phyloP scores from a whole-genome alignment of 192 early-diverging fungal genomes.

The Umbelopsis sp. region DNA sequence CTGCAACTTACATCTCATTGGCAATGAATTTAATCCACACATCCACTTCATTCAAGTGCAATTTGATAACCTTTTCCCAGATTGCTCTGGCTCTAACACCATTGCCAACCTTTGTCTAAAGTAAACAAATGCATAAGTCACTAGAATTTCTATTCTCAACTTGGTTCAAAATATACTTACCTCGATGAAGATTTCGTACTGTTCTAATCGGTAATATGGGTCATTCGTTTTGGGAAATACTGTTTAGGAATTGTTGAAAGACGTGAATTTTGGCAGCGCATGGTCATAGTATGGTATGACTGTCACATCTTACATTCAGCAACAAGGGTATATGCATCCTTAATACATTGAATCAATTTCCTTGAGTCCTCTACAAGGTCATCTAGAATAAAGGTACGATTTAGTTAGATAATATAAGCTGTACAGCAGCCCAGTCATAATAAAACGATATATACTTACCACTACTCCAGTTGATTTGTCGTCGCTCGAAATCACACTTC shows the following conservation, averaged over 20 bases:
- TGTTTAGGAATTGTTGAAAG: background rate
- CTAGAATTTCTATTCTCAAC: background rate
- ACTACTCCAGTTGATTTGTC: constrained; percentile 36
- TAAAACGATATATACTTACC: constrained; percentile 14
- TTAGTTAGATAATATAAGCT: background rate
- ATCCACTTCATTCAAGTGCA: constrained; percentile 33
- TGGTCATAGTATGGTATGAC: no score
- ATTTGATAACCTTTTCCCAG: constrained; percentile 39
- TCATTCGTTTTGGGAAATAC: constrained; percentile 33
- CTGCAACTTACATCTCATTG: constrained; percentile 31
- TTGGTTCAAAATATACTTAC: constrained; percentile 5
- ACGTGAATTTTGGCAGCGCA: no score
- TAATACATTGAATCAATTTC: constrained; percentile 26
- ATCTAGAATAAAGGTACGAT: background rate
- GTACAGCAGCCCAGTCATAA: background rate
- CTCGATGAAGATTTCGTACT: constrained; percentile 41
- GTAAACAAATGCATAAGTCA: background rate
- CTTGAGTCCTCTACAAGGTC: constrained; percentile 21
- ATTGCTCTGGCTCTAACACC: constrained; percentile 28
- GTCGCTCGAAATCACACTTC: constrained; percentile 41
- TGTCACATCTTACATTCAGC: constrained; percentile 21
- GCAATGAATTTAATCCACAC: constrained; percentile 40
- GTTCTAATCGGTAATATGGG: constrained; percentile 45
- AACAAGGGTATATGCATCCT: constrained; percentile 28
- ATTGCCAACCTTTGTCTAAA: constrained; percentile 29